Conservation (phyloP, 139 green algal genomes). For the Ettlia oleoabundans region DNA sequence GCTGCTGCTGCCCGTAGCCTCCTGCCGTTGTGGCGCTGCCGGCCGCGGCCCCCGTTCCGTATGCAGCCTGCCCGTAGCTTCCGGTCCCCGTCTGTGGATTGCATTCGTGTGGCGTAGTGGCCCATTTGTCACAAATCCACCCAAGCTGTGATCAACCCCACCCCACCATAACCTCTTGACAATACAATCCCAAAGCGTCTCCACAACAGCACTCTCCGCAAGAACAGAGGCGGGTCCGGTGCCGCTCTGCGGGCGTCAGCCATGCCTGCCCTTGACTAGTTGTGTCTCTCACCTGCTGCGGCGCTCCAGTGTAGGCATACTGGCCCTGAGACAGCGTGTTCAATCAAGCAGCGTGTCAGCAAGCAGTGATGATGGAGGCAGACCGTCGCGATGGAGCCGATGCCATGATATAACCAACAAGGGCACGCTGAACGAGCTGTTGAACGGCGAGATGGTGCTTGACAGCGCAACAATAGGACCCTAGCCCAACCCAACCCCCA, state of each 20-base stretch:
- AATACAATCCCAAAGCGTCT: too few relatives aligned
- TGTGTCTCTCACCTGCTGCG: neutral
- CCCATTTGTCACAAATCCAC: too few relatives aligned
- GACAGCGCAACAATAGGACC: too few relatives aligned
- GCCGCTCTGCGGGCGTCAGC: too few relatives aligned
- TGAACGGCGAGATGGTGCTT: too few relatives aligned
- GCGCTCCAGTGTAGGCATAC: neutral
- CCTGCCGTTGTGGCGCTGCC: neutral
- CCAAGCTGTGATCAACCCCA: too few relatives aligned
- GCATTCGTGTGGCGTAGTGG: neutral
- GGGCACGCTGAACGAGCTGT: neutral
- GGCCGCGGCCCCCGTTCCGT: neutral
- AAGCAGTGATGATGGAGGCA: neutral
- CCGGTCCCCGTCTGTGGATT: neutral
- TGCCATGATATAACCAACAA: neutral
- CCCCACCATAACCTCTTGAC: too few relatives aligned
- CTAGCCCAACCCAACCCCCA: neutral
- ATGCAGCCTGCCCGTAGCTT: conserved; percentile 4
- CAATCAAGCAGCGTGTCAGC: neutral
- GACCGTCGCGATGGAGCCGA: neutral
- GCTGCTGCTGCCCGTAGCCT: conserved; percentile 10
- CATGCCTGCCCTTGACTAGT: neutral
- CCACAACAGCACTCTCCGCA: too few relatives aligned
- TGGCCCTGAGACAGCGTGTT: conserved; percentile 8
- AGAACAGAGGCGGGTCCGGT: too few relatives aligned